Base-by-base conservation (phyloP, 106 monocot genomes). In the Allium sativum region DNA sequence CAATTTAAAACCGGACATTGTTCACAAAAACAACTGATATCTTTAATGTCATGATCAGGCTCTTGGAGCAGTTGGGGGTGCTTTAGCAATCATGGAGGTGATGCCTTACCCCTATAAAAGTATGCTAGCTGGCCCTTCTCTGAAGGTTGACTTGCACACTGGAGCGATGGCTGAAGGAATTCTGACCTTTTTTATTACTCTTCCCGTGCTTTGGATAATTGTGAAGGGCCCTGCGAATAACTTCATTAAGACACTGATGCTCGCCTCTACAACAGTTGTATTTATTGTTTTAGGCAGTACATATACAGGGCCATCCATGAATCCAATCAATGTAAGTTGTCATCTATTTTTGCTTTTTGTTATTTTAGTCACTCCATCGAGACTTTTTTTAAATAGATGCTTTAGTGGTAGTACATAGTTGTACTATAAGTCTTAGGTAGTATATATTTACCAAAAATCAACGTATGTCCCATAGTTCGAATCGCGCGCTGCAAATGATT, bases 61-160 rank as follows among this genome's bases (percentile, higher is more conserved):
- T 0, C 55, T 72, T 7, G 96, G 96, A 7, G 91, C 96, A 11
- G 92, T 84, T 12, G 91, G 76, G 10, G 96, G 87, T 12, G 88
- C 72, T 17, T 10, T 98, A 76, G 82, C 84, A 22, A 82, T 91
- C 62, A 19, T 45, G 64, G 82, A 98, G 69, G 48, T 74, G 50
- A 92, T 92, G 96, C 96, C 96, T 13, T 55, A 55, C 9, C 70
- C 82, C 55, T 85, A 88, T 78, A 98, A 92, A 70, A 85, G 85
- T 76, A 81, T 76, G 87, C 71, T 98, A 1, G 76, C 58, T 2
- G 96, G 91, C 1, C 96, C 96, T 8, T 74, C 77, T 1, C 53
- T 98, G 17, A 98, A 92, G 61, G 91, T 85, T 48, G 91, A 98
- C 52, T 22, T 71, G 31, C 91, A 98, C 67, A 80, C 82, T 0